Base-by-base conservation (phyloP, 179 eudicot species). In the Gypsophila paniculata region DNA sequence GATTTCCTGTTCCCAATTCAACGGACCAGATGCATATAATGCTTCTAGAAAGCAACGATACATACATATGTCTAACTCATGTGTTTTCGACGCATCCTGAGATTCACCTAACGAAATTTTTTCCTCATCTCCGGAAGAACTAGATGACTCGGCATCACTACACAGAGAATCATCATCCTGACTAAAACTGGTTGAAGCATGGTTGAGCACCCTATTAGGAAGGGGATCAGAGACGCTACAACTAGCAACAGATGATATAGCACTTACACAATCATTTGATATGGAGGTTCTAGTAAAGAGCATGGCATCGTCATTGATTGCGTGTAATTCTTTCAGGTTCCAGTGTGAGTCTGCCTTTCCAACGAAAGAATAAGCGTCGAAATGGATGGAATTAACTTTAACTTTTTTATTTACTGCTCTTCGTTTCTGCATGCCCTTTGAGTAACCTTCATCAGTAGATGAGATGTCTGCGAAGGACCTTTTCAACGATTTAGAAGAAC, bases 1-100 rank as follows among this genome's bases (percentile, higher is more conserved):
- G n/a, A 72, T 44, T 77, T 88, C 93, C 72, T 83, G 78, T 79
- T 86, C 86, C 93, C 89, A 88, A 74, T 81, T 86, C 81, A 88
- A 79, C 55, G 90, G 85, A 63, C 93, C 90, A 19, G 72, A 85
- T 59, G 85, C 87, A 86, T 85, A 79, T 39, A 88, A 83, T 49
- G 82, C 80, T 73, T 80, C 84, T 73, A 88, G 54, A 70, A 81
- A 77, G 72, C 78, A 48, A 54, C 84, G 84, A 72, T 85, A 88
- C n/a, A 83, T 78, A 77, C 72, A 73, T 73, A 85, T 80, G 80
- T 86, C 90, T 79, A 78, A 73, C 72, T 81, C 85, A 75, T 79
- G 90, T 14, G 74, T 77, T 69, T 74, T 78, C 39, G 68, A 61
- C 0, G 66, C 72, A 77, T 78, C 58, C 6, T 69, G 78, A 67